Percentiles rank a stretch among this genome's conserved stretches.
phyloP scores from a whole-genome alignment of 2,329 filamentous ascomycete genomes.

The Neofusicoccum cordaticola region DNA sequence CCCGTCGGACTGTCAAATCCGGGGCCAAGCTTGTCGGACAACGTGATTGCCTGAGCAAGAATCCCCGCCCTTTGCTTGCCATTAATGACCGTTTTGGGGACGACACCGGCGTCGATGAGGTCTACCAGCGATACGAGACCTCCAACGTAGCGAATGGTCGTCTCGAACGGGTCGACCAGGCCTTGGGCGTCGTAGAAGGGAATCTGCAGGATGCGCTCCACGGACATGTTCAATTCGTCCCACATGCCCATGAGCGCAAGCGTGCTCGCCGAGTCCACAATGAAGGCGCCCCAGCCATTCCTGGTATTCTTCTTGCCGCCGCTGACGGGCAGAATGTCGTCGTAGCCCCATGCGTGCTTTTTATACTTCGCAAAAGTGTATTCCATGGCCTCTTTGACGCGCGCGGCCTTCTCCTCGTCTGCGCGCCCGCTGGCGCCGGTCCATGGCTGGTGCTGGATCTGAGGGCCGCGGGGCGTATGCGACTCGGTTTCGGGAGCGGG shows the following conservation, averaged over 20 bases:
- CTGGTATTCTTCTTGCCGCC: conserved; percentile 34
- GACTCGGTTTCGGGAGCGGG: not conserved
- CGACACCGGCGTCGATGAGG: conserved; percentile 41
- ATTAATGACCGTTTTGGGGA: conserved; percentile 33
- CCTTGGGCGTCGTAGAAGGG: conserved; percentile 35
- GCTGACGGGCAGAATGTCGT: conserved; percentile 40
- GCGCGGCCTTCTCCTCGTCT: conserved; percentile 33
- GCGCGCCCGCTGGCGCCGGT: conserved; percentile 33
- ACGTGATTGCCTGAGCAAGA: conserved; percentile 36
- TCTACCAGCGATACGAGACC: conserved; percentile 40
- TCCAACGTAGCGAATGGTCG: conserved; percentile 42
- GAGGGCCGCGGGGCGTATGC: conserved; percentile 22
- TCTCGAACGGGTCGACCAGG: conserved; percentile 43
- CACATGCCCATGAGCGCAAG: conserved; percentile 42
- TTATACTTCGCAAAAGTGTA: conserved; percentile 41
- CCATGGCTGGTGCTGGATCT: conserved; percentile 34
- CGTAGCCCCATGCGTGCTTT: conserved; percentile 39
- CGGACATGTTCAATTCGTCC: conserved; percentile 39
- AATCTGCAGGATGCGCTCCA: conserved; percentile 39
- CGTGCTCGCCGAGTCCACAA: conserved; percentile 41
- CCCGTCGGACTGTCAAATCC: conserved; percentile 42
- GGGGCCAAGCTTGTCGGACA: conserved; percentile 38
- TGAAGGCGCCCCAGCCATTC: conserved; percentile 45
- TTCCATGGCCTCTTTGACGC: conserved; percentile 39
- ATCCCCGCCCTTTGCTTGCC: conserved; percentile 32